phyloP scores from a whole-genome alignment of 2,329 filamentous ascomycete species.

The Diaporthe destruens region DNA sequence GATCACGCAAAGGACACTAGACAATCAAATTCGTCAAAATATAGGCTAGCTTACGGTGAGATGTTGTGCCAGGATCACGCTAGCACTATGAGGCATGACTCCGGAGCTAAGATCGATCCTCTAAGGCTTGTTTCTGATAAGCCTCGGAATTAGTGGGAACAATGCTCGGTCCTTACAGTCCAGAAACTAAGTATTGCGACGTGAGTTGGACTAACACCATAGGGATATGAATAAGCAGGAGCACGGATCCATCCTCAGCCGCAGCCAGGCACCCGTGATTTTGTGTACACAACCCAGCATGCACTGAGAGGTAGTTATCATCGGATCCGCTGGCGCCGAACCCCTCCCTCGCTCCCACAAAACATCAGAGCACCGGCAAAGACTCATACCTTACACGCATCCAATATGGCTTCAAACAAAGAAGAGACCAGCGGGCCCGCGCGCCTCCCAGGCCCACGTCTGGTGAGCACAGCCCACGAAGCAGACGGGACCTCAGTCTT shows the following conservation, averaged over 20 bases:
- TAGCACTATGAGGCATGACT: neutral
- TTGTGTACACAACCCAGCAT: neutral
- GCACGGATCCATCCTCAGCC: conserved; percentile 13
- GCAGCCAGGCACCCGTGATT: neutral
- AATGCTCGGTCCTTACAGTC: neutral
- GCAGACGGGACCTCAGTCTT: conserved; percentile 51
- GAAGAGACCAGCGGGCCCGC: neutral
- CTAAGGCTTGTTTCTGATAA: conserved; percentile 12
- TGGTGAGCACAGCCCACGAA: conserved; percentile 50
- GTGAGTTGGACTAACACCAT: neutral
- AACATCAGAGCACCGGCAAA: neutral
- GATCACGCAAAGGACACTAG: too few relatives aligned
- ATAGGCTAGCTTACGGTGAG: neutral
- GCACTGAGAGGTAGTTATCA: fast-evolving
- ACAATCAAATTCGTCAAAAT: neutral
- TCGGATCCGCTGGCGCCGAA: neutral
- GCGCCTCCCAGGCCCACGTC: conserved; percentile 43
- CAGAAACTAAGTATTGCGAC: neutral
- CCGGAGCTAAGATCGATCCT: neutral
- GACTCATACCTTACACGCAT: neutral
- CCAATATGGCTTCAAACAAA: conserved; percentile 17
- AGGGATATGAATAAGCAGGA: neutral
- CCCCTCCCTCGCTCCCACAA: neutral
- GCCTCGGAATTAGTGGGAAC: neutral
- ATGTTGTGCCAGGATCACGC: neutral